Percentiles rank a stretch among this genome's conserved stretches.
phyloP scores from a whole-genome alignment of 2,329 filamentous ascomycete genomes.

The Apiospora koreana region DNA sequence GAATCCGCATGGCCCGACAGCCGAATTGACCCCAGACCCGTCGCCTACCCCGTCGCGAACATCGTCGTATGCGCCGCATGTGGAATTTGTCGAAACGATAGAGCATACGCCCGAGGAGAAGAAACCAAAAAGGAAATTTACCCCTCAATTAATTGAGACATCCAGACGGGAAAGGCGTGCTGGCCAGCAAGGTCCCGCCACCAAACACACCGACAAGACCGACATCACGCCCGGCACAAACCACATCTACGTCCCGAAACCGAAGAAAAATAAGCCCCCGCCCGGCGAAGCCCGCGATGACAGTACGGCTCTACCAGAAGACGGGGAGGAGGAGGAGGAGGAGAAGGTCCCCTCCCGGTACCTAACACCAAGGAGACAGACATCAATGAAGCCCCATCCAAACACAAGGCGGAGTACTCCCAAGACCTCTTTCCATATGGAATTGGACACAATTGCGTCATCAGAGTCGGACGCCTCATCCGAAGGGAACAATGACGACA shows the following conservation, averaged over 20 bases:
- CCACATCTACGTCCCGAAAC: slow-evolving; percentile 55
- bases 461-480: slow-evolving; percentile 42
- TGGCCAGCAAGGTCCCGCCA: slow-evolving; percentile 63
- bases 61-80: slow-evolving; percentile 42
- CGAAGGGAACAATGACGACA: slow-evolving; percentile 25
- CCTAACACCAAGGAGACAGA: slow-evolving; percentile 39
- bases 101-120: slow-evolving; percentile 29
- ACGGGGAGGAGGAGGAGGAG: slow-evolving; percentile 31
- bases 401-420: slow-evolving; percentile 42
- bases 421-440: slow-evolving; percentile 40
- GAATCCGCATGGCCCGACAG: slow-evolving; percentile 50
- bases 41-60: slow-evolving; percentile 55
- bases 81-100: slow-evolving; percentile 16
- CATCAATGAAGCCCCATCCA: slow-evolving; percentile 40
- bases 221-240: slow-evolving; percentile 68
- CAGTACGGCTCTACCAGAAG: slow-evolving; percentile 25
- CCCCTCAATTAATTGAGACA: slow-evolving; percentile 80
- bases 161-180: slow-evolving; percentile 70
- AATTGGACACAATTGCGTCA: slow-evolving; percentile 43
- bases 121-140: slow-evolving; percentile 56
- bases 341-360: slow-evolving; percentile 34
- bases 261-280: slow-evolving; percentile 36
- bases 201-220: slow-evolving; percentile 68
- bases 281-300: slow-evolving; percentile 23
- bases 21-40: slow-evolving; percentile 57